A percentile compares a stretch with the other conserved stretches of the same genome.
phyloP scores from a whole-genome alignment of 2,329 filamentous ascomycete species.

The Acephala macrosclerotiorum region DNA sequence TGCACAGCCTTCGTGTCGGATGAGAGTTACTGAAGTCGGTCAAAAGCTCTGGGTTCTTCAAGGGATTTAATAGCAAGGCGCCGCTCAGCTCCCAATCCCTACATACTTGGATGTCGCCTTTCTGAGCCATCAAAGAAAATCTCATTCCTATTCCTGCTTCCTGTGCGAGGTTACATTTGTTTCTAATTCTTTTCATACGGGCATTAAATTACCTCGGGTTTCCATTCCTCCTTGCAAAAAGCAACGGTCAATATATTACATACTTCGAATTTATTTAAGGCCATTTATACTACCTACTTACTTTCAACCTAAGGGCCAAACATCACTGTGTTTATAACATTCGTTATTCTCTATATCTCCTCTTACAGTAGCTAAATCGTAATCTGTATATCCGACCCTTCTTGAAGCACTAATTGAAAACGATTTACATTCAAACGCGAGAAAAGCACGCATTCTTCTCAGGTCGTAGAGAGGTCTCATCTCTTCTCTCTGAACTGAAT shows the following conservation, averaged over 20 bases:
- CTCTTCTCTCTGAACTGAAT: too few species aligned
- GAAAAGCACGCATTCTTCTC: background rate
- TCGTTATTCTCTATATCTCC: too few species aligned
- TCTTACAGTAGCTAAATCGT: too few species aligned
- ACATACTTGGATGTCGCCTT: background rate
- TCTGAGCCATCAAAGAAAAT: background rate
- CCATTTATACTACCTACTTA: too few species aligned
- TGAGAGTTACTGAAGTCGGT: background rate
- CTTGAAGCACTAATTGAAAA: too few species aligned
- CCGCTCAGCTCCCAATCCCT: background rate
- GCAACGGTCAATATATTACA: background rate
- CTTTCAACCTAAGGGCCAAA: too few species aligned
- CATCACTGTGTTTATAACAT: too few species aligned
- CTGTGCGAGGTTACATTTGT: background rate
- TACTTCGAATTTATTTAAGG: background rate
- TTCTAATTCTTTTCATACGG: background rate
- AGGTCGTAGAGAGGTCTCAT: background rate
- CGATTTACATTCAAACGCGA: background rate
- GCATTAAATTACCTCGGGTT: background rate
- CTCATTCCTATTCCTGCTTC: background rate
- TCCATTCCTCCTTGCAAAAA: background rate
- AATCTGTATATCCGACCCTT: too few species aligned
- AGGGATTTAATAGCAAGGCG: background rate
- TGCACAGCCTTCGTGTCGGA: background rate
- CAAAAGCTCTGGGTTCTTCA: background rate